phyloP scores from a whole-genome alignment of 176 grass and related monocot genomes.

The Chrysopogon serrulatus region DNA sequence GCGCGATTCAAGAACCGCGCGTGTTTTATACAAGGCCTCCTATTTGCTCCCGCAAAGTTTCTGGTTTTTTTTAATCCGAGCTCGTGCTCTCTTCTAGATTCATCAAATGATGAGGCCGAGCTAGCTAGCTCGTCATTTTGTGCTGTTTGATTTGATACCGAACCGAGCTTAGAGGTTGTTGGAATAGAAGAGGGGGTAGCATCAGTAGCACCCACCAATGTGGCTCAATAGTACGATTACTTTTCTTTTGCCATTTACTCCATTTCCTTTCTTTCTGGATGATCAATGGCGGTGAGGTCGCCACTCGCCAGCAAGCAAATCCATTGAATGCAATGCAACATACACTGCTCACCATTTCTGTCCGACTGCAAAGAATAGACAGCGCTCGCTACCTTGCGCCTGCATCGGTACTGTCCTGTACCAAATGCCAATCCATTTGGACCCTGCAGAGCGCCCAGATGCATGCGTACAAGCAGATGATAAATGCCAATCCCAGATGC shows the following conservation, averaged over 20 bases:
- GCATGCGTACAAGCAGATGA: background rate
- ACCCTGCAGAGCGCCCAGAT: background rate
- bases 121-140: background rate
- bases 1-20: slow-evolving; percentile 23
- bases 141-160: background rate
- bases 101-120: background rate
- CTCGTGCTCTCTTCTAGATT: background rate
- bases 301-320: slow-evolving; percentile 2
- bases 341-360: slow-evolving; percentile 9
- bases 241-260: background rate
- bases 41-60: slow-evolving; percentile 24
- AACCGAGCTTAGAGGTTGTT: background rate
- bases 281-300: slow-evolving; percentile 5
- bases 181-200: background rate
- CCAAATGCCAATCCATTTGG: background rate
- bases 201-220: background rate
- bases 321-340: background rate
- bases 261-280: background rate
- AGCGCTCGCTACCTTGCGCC: background rate
- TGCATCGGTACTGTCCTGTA: background rate
- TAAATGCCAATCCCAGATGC: slow-evolving; percentile 12
- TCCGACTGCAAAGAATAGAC: background rate
- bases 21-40: background rate
- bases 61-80: slow-evolving; percentile 26
- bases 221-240: background rate